Conservation (phyloP, 371 early-diverging fungal species). For the Rhizomucor miehei region DNA sequence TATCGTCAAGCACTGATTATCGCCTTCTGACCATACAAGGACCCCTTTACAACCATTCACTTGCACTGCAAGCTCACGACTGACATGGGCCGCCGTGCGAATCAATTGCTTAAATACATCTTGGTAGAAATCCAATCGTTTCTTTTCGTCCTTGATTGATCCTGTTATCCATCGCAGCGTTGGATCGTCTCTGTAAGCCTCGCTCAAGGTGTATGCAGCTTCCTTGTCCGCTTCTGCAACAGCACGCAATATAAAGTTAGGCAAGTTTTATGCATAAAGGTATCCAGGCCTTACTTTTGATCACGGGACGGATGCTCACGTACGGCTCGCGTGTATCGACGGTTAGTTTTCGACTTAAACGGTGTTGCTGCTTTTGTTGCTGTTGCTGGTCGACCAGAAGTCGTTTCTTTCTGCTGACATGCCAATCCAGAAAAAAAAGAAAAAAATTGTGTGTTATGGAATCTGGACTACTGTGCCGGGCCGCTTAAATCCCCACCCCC, state of each 20-base stretch:
- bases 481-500: too few relatives aligned
- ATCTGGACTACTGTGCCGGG: too few relatives aligned
- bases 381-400: too few relatives aligned
- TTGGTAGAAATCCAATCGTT: too few relatives aligned
- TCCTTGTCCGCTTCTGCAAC: conserved; percentile 28
- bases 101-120: conserved; percentile 18
- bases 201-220: conserved; percentile 20
- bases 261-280: too few relatives aligned
- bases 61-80: conserved; percentile 30
- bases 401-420: too few relatives aligned
- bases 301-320: conserved; percentile 21
- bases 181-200: conserved; percentile 19
- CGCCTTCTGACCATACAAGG: conserved; percentile 24
- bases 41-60: conserved; percentile 29
- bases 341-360: conserved; percentile 5
- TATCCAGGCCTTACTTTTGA: conserved; percentile 21
- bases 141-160: too few relatives aligned
- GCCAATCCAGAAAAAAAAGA: too few relatives aligned
- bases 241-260: too few relatives aligned
- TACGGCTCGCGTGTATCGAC: conserved; percentile 19
- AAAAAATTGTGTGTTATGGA: too few relatives aligned
- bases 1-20: not conserved
- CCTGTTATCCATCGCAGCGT: conserved; percentile 18
- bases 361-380: too few relatives aligned
- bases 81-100: conserved; percentile 17